phyloP scores from a whole-genome alignment of 1,284 basidiomycete species.

The Ceratobasidium sp. region DNA sequence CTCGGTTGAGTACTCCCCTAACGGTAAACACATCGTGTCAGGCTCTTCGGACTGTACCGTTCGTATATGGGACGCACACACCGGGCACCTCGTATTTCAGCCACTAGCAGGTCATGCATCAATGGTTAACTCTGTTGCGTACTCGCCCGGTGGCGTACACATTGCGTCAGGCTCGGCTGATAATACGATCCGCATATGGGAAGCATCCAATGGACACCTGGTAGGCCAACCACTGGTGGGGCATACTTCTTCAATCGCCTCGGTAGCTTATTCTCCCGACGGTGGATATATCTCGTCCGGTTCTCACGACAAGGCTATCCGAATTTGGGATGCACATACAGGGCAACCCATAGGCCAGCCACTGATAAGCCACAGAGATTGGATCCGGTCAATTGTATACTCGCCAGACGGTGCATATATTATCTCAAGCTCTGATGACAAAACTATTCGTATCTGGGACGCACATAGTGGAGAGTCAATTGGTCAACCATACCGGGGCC shows the following conservation, averaged over 20 bases:
- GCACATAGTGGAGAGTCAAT: too few species aligned
- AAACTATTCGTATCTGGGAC: too few species aligned
- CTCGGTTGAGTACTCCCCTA: conserved; percentile 41
- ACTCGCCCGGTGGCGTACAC: background rate
- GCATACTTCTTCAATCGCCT: too few species aligned
- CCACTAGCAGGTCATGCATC: background rate
- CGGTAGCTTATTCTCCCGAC: too few species aligned
- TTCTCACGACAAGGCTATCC: too few species aligned
- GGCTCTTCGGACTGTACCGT: conserved; percentile 31
- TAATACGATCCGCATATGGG: background rate
- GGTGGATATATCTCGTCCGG: too few species aligned
- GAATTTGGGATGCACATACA: too few species aligned
- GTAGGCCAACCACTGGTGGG: background rate
- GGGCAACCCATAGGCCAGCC: background rate
- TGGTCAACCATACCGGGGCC: too few species aligned
- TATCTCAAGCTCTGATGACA: background rate
- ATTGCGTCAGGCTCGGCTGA: conserved; percentile 1
- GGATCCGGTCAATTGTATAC: background rate
- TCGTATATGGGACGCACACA: conserved; percentile 33
- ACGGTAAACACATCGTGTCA: conserved; percentile 29
- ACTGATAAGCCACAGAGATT: background rate
- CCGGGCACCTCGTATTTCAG: background rate
- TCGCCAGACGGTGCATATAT: background rate
- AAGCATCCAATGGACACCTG: background rate
- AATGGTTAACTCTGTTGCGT: background rate